phyloP scores from a whole-genome alignment of 2,329 filamentous ascomycete genomes.

The Fusarium sp. region DNA sequence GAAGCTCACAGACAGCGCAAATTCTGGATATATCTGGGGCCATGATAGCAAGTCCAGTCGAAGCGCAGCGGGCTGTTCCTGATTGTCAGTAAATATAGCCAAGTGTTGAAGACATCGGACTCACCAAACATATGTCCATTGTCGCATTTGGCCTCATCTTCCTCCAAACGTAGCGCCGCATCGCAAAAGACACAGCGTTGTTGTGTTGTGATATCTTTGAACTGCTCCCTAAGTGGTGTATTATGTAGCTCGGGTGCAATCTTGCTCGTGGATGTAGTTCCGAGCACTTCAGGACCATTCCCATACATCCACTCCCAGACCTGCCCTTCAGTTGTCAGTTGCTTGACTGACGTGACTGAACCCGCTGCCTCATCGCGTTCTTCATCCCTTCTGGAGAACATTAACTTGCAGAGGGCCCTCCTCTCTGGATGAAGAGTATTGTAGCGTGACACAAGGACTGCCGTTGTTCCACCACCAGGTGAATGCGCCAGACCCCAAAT shows the following conservation, averaged over 20 bases:
- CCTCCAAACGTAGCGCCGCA: slow-evolving; percentile 48
- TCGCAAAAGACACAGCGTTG: slow-evolving; percentile 63
- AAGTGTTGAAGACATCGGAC: slow-evolving; percentile 15
- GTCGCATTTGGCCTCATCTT: slow-evolving; percentile 53
- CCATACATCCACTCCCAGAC: slow-evolving; percentile 71
- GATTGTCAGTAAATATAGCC: neutral
- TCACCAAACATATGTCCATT: slow-evolving; percentile 56
- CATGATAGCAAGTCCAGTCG: slow-evolving; percentile 65
- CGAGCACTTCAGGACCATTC: slow-evolving; percentile 58
- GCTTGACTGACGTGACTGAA: slow-evolving; percentile 10
- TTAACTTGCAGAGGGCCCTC: slow-evolving; percentile 50
- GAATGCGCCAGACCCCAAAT: slow-evolving; percentile 65
- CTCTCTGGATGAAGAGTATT: slow-evolving; percentile 62
- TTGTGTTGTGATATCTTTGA: slow-evolving; percentile 49
- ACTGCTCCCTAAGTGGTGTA: slow-evolving; percentile 52
- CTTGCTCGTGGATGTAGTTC: slow-evolving; percentile 48
- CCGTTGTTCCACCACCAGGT: slow-evolving; percentile 63
- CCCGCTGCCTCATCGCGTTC: slow-evolving; percentile 14
- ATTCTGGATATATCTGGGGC: slow-evolving; percentile 64
- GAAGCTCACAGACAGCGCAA: slow-evolving; percentile 65
- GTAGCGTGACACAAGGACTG: slow-evolving; percentile 62
- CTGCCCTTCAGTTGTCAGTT: slow-evolving; percentile 61
- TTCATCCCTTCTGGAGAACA: slow-evolving; percentile 51
- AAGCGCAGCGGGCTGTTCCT: slow-evolving; percentile 61
- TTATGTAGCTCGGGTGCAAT: slow-evolving; percentile 25